These are phyloP conservation scores for Aureobasidium musti DNA, from an alignment of 2,329 filamentous ascomycete species.

Conservation along the genomic window DNA sequence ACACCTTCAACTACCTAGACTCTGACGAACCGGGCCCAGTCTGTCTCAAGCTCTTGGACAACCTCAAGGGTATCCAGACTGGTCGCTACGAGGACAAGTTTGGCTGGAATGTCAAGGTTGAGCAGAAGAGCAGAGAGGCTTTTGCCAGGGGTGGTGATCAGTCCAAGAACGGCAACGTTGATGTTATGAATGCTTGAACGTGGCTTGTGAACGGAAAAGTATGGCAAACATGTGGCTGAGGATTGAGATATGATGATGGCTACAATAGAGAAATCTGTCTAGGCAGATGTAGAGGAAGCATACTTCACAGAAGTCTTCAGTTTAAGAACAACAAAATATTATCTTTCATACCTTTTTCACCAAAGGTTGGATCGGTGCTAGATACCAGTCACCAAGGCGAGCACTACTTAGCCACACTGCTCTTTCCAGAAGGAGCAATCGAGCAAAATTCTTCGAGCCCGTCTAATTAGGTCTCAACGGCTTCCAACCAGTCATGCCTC, in stretches of 20 bases:
- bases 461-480: conserved; percentile 36
- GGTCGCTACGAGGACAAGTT: conserved; percentile 77
- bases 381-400: neutral
- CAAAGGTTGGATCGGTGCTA: neutral
- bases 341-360: neutral
- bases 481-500: conserved; percentile 38
- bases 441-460: neutral
- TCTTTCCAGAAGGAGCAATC: neutral
- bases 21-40: conserved; percentile 71
- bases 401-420: neutral
- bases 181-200: conserved; percentile 6
- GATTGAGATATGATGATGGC: neutral
- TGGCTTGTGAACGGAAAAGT: neutral
- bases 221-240: neutral
- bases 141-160: neutral
- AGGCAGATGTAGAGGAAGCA: neutral
- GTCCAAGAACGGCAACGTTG: neutral
- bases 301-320: too few relatives aligned
- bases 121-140: neutral
- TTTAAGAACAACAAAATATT: too few relatives aligned
- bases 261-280: neutral
- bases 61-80: conserved; percentile 81
- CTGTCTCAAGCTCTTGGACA: conserved; percentile 69
- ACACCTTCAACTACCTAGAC: conserved; percentile 59
- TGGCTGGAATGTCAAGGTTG: conserved; percentile 64